These are phyloP conservation scores for Alnus glutinosa DNA, from an alignment of 306 rosid species.

Conservation along the genomic window DNA sequence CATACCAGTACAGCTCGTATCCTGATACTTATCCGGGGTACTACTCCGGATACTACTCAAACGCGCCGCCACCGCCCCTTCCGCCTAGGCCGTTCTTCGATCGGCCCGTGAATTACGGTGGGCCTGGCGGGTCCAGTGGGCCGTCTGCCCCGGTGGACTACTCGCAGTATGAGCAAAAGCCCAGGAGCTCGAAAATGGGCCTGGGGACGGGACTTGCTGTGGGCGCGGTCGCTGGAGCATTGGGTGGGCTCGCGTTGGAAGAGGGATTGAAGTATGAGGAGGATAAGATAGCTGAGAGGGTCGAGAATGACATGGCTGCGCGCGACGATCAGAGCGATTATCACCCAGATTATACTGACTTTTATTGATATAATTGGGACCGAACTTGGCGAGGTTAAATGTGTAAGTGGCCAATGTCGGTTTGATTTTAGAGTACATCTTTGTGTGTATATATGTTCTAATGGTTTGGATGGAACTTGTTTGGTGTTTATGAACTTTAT, in stretches of 20 bases:
- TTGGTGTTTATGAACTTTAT: neutral
- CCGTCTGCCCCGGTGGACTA: slow-evolving; percentile 77
- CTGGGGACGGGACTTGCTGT: slow-evolving; percentile 68
- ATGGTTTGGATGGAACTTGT: neutral
- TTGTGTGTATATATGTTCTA: neutral
- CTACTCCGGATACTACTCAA: slow-evolving; percentile 57
- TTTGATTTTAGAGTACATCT: neutral
- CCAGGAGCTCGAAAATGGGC: slow-evolving; percentile 55
- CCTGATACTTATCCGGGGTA: slow-evolving; percentile 51
- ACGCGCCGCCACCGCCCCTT: slow-evolving; percentile 60
- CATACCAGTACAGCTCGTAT: slow-evolving; percentile 61
- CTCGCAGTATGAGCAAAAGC: slow-evolving; percentile 57
- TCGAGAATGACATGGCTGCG: slow-evolving; percentile 44
- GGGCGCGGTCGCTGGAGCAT: slow-evolving; percentile 70
- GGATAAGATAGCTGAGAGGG: slow-evolving; percentile 62
- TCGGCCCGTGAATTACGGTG: slow-evolving; percentile 40
- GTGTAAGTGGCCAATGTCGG: slow-evolving; percentile 1
- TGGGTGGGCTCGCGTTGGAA: slow-evolving; percentile 70
- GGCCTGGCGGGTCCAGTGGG: slow-evolving; percentile 42
- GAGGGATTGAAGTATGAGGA: slow-evolving; percentile 74
- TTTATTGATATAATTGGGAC: slow-evolving; percentile 29
- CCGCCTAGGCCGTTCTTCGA: slow-evolving; percentile 72
- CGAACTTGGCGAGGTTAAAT: neutral
- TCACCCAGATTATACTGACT: slow-evolving; percentile 29
- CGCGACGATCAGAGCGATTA: slow-evolving; percentile 63